A percentile compares a stretch with the other conserved stretches of the same genome.
Evolutionary conservation across 805 yeast species (phyloP).

Genomic region (Sporopachydermia quercuum): DNA sequence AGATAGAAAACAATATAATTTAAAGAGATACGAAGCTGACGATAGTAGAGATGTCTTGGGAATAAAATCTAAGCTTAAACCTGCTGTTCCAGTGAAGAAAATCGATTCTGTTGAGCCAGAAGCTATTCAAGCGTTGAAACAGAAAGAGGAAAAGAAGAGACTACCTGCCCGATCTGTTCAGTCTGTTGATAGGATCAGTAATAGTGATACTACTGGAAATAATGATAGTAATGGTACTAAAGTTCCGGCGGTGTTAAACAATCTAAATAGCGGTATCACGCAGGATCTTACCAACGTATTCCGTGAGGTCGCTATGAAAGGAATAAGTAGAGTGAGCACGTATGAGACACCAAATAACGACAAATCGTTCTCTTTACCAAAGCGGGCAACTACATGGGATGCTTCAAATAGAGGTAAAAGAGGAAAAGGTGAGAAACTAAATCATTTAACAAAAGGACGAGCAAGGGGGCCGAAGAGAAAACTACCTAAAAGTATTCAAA

Average conservation of each 20-base stretch:
- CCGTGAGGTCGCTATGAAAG: background rate
- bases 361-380: background rate
- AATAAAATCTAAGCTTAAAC: background rate
- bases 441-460: slow-evolving; percentile 19
- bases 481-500: slow-evolving; percentile 14
- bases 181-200: too few relatives aligned
- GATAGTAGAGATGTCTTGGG: background rate
- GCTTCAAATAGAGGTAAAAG: background rate
- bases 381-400: slow-evolving; percentile 1
- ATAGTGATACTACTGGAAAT: background rate
- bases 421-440: slow-evolving; percentile 9
- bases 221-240: background rate
- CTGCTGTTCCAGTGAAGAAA: slow-evolving; percentile 1
- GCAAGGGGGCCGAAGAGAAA: slow-evolving; percentile 25
- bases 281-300: background rate
- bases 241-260: background rate
- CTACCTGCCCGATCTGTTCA: too few relatives aligned
- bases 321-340: background rate
- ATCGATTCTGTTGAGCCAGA: background rate
- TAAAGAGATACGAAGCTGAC: background rate
- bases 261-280: background rate
- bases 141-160: background rate
- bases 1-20: too few relatives aligned
- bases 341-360: background rate
- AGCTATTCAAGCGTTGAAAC: background rate